Conservation (phyloP, 1,284 basidiomycete genomes). For the Sphaerobolus stellatus region DNA sequence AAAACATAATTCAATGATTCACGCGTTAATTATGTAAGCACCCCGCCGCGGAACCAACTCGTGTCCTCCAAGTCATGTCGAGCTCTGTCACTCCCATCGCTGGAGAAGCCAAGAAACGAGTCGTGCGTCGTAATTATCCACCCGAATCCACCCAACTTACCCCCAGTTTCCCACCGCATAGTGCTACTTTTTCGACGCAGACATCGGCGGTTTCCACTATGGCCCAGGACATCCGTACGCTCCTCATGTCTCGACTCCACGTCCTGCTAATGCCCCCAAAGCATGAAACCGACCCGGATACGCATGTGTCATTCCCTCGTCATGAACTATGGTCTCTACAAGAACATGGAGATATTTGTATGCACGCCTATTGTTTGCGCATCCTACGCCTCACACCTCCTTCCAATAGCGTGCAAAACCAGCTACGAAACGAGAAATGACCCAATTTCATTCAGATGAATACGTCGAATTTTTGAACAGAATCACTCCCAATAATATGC, state of each 20-base stretch:
- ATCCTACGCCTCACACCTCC: not conserved
- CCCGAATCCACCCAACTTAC: no score
- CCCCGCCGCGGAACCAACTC: not conserved
- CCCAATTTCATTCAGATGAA: slow-evolving; percentile 92
- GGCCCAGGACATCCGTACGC: slow-evolving; percentile 86
- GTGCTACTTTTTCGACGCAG: slow-evolving; percentile 99
- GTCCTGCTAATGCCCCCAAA: slow-evolving; percentile 26
- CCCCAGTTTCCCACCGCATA: no score
- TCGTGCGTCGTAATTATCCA: no score
- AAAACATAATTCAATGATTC: no score
- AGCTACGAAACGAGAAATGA: slow-evolving; percentile 97
- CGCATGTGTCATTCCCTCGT: slow-evolving; percentile 99
- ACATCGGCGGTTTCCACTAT: slow-evolving; percentile 98
- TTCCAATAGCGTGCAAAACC: slow-evolving; percentile 87
- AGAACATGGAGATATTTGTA: slow-evolving; percentile 97
- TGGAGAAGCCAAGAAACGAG: slow-evolving; percentile 9
- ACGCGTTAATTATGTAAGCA: no score
- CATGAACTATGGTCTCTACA: slow-evolving; percentile 98
- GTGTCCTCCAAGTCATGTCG: slow-evolving; percentile 1
- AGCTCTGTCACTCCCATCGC: slow-evolving; percentile 4
- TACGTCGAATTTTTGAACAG: slow-evolving; percentile 88
- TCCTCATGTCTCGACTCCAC: not conserved
- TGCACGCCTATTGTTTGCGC: not conserved
- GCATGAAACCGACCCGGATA: slow-evolving; percentile 96
- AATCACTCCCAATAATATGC: slow-evolving; percentile 85